Evolutionary conservation across 345 rosid species (phyloP), one percentile per base, ranked within the genome.

Genomic region (Corymbia maculata): DNA sequence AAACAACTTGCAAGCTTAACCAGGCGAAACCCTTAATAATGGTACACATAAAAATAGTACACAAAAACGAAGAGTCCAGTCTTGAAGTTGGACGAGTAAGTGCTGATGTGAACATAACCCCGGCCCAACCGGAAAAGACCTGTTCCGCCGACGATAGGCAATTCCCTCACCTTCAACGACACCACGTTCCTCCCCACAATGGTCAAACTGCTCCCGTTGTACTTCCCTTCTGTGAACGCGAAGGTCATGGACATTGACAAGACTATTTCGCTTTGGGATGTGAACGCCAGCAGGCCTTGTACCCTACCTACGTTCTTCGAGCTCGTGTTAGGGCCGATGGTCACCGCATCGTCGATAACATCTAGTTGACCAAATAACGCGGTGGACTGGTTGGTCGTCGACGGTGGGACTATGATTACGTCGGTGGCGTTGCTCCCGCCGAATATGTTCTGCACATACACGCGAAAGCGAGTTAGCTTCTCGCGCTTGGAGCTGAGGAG

Each of bases 401-500:
- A 80, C 1, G 11, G 68, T 12, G 53, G 6, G 70, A 85, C 90
- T 3, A 91, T 75, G 7, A 16, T 59, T 12, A 79, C 87, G 10
- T 86, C 45, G 22, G 45, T 68, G 44, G 79, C 89, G 9, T 87
- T 86, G 32, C 55, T 87, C n/a, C 88, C 90, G 86, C 85, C 24
- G 1, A 85, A 51, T 22, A 52, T 61, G 88, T 88, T 86, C 79
- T 87, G 90, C 89, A 87, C 88, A 61, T 87, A 87, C 85, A 89
- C 82, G 64, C 9, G 87, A 85, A 90, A 88, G 89, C 68, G 87
- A 70, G 85, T 86, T 16, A 89, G 86, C 79, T 90, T 89, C 88
- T 89, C 88, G 24, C 75, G 42, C 50, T 53, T 88, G 53, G 88
- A 88, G 52, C 88, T 88, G 42, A 86, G 68, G 13, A 52, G 45